Conservation (phyloP, 768 basidiomycete species). For the Clavaria fumosa region DNA sequence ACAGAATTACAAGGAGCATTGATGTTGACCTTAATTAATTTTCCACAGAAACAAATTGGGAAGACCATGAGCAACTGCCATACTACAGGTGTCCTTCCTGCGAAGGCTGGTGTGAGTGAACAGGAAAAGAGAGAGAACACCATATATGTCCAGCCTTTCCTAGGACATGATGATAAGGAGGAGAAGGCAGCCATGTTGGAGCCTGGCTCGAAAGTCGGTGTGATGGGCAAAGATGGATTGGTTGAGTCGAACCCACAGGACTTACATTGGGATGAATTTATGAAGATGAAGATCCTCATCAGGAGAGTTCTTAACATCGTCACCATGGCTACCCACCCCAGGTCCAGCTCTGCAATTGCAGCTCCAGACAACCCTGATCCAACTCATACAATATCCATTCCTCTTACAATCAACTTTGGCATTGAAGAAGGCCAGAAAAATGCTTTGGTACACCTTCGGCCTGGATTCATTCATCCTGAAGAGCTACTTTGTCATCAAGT, state of each 20-base stretch:
- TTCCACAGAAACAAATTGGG: background rate
- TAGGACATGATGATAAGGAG: background rate
- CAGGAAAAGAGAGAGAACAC: background rate
- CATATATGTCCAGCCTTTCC: background rate
- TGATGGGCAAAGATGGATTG: background rate
- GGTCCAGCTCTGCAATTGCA: background rate
- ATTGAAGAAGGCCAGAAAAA: background rate
- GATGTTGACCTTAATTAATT: background rate
- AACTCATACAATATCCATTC: background rate
- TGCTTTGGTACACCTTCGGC: background rate
- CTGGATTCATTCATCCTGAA: background rate
- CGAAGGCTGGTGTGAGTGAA: background rate
- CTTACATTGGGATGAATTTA: background rate
- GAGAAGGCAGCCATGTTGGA: background rate
- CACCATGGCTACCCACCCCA: background rate
- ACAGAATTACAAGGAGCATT: background rate
- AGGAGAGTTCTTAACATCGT: background rate
- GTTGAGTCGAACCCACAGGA: background rate
- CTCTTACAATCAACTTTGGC: background rate
- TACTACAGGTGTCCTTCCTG: background rate
- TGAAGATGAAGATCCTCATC: background rate
- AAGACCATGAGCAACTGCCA: background rate
- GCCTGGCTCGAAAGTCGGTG: background rate
- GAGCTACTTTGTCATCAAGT: background rate
- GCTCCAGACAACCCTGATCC: background rate